Evolutionary conservation across 1,284 basidiomycete species (phyloP).

Genomic region (Marasmius fiardii): DNA sequence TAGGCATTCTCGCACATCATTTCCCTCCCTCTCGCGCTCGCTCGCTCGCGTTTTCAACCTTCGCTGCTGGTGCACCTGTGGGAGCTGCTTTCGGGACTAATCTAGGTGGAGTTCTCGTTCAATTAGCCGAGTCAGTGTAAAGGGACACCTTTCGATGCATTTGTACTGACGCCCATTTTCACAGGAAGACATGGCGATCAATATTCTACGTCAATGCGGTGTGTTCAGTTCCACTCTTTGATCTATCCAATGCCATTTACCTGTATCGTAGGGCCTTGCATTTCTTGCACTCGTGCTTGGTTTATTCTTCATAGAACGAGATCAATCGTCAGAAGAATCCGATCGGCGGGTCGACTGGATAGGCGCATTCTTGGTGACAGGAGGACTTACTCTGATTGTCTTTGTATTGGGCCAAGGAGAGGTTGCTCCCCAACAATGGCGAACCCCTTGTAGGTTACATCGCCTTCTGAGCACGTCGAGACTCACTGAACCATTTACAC

Average conservation of each 20-base stretch:
- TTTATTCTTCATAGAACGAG: slow-evolving; percentile 50
- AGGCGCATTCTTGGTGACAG: slow-evolving; percentile 74
- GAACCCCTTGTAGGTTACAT: slow-evolving; percentile 60
- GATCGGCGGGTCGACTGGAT: slow-evolving; percentile 79
- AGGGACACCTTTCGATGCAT: neutral
- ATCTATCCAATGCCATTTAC: slow-evolving; percentile 41
- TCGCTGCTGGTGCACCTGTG: slow-evolving; percentile 76
- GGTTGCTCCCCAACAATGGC: slow-evolving; percentile 67
- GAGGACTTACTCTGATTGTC: slow-evolving; percentile 75
- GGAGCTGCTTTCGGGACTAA: slow-evolving; percentile 69
- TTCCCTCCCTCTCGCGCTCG: slow-evolving; percentile 70
- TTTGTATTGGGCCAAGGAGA: slow-evolving; percentile 79
- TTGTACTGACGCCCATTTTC: neutral
- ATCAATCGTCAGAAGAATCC: slow-evolving; percentile 37
- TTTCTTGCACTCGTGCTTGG: slow-evolving; percentile 47
- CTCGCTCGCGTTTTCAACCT: slow-evolving; percentile 73
- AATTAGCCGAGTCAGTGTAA: slow-evolving; percentile 50
- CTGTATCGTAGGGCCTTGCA: slow-evolving; percentile 31
- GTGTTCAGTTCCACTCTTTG: slow-evolving; percentile 7
- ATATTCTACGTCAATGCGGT: slow-evolving; percentile 28
- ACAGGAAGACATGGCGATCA: slow-evolving; percentile 36
- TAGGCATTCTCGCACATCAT: slow-evolving; percentile 74
- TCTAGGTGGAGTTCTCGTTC: slow-evolving; percentile 67
- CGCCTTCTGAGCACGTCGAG: slow-evolving; percentile 11
- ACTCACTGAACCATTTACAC: neutral